phyloP scores from a whole-genome alignment of 306 rosid genomes.

The Quercus cerris region DNA sequence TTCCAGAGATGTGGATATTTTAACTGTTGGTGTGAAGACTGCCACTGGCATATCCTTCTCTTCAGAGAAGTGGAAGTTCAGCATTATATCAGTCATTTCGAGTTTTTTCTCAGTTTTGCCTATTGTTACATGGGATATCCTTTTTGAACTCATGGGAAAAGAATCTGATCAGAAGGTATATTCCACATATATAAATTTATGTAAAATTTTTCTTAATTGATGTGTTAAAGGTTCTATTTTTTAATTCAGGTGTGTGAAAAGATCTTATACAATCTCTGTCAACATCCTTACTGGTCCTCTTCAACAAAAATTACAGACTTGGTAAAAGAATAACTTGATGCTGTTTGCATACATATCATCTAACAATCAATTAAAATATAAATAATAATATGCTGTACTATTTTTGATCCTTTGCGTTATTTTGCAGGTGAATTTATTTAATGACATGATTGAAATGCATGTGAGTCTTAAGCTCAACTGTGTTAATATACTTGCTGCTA shows the following conservation, averaged over 20 bases:
- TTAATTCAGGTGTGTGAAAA: constrained; percentile 61
- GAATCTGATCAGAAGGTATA: constrained; percentile 72
- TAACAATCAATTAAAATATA: not conserved
- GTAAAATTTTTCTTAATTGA: constrained; percentile 5
- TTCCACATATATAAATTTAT: constrained; percentile 7
- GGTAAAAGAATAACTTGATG: constrained; percentile 49
- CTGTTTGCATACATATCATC: constrained; percentile 1
- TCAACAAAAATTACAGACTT: constrained; percentile 48
- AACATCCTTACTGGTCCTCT: constrained; percentile 69
- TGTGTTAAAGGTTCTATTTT: constrained; percentile 3
- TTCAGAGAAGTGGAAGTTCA: constrained; percentile 61
- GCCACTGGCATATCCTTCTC: constrained; percentile 40
- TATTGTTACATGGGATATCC: constrained; percentile 60
- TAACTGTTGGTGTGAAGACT: constrained; percentile 35
- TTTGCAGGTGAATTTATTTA: constrained; percentile 61
- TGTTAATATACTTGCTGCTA: constrained; percentile 43
- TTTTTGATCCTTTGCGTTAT: constrained; percentile 11
- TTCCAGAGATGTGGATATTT: constrained; percentile 57
- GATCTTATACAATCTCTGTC: constrained; percentile 62
- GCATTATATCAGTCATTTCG: constrained; percentile 61
- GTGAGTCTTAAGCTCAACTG: constrained; percentile 59
- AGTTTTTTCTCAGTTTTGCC: constrained; percentile 62
- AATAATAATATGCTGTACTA: not conserved
- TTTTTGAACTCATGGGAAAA: constrained; percentile 56
- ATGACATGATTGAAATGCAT: constrained; percentile 46